Evolutionary conservation across 2,329 filamentous ascomycete species (phyloP).

Genomic region (Huntiella moniliformis): DNA sequence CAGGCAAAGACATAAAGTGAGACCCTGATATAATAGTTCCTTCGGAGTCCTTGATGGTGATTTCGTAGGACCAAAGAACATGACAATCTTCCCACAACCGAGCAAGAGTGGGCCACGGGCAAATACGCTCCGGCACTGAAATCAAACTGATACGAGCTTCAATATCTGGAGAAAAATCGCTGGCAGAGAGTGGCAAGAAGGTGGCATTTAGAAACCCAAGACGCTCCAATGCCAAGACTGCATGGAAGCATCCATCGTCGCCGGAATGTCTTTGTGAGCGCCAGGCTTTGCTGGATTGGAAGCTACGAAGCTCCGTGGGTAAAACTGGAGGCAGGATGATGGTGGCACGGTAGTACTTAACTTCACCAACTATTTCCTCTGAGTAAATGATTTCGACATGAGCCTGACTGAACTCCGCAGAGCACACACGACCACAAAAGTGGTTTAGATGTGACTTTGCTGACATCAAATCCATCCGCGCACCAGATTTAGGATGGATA

Average conservation of each 20-base stretch:
- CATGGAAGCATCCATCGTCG: constrained; percentile 69
- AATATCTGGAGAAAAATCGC: constrained; percentile 20
- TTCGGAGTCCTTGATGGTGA: constrained; percentile 20
- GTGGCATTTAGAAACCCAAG: constrained; percentile 61
- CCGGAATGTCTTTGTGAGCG: constrained; percentile 49
- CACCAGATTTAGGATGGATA: constrained; percentile 29
- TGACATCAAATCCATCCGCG: constrained; percentile 52
- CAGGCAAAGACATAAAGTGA: constrained; percentile 27
- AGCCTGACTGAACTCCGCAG: constrained; percentile 40
- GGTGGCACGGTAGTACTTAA: constrained; percentile 28
- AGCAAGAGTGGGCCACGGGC: constrained; percentile 29
- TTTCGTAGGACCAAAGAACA: constrained; percentile 15
- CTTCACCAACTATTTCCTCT: constrained; percentile 15
- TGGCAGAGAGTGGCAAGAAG: constrained; percentile 43
- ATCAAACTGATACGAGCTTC: constrained; percentile 21
- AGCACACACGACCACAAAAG: constrained; percentile 50
- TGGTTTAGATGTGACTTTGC: constrained; percentile 62
- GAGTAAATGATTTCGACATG: constrained; percentile 48
- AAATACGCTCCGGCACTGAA: constrained; percentile 21
- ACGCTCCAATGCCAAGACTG: constrained; percentile 50
- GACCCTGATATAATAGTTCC: constrained; percentile 17
- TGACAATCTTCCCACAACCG: constrained; percentile 21
- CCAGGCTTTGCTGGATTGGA: constrained; percentile 46
- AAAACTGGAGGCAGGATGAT: constrained; percentile 57
- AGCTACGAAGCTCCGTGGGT: constrained; percentile 22